phyloP scores from a whole-genome alignment of 1,284 basidiomycete genomes.

The Naganishia liquefaciens region DNA sequence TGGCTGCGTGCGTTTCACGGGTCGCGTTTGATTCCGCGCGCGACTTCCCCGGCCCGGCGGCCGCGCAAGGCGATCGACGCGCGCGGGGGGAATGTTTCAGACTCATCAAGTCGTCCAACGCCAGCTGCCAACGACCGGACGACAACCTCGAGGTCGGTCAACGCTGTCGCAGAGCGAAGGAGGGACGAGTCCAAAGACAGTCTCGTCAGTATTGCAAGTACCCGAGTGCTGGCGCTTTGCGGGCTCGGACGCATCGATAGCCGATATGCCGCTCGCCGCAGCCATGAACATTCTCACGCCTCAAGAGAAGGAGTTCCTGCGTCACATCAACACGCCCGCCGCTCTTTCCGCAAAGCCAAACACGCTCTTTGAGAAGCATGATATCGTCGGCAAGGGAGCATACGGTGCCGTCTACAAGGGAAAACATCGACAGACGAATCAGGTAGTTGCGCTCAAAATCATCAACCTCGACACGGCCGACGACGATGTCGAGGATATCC shows the following conservation, averaged over 20 bases:
- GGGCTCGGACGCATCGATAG: neutral
- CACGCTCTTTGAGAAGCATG: conserved; percentile 58
- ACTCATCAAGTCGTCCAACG: neutral
- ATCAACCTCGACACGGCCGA: conserved; percentile 97
- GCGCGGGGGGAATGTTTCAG: conserved; percentile 20
- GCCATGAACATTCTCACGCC: conserved; percentile 23
- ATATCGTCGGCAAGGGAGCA: conserved; percentile 87
- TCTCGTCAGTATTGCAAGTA: no score
- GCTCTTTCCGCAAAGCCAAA: conserved; percentile 18
- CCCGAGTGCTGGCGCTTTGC: neutral
- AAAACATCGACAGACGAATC: conserved; percentile 76
- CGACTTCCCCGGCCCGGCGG: neutral
- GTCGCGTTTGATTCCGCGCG: neutral
- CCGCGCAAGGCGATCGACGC: neutral
- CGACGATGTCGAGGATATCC: conserved; percentile 95
- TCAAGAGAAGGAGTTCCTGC: conserved; percentile 29
- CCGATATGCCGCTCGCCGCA: conserved; percentile 12
- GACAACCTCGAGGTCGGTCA: neutral
- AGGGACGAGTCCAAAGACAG: neutral
- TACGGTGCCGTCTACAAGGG: conserved; percentile 96
- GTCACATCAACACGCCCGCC: conserved; percentile 13
- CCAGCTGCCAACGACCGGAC: neutral
- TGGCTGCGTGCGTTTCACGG: no score
- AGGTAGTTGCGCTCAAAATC: conserved; percentile 92
- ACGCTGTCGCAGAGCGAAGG: neutral